These are phyloP conservation scores for Pseudocercospora pini-densiflorae DNA, from an alignment of 2,329 filamentous ascomycete genomes.

Conservation along the genomic window DNA sequence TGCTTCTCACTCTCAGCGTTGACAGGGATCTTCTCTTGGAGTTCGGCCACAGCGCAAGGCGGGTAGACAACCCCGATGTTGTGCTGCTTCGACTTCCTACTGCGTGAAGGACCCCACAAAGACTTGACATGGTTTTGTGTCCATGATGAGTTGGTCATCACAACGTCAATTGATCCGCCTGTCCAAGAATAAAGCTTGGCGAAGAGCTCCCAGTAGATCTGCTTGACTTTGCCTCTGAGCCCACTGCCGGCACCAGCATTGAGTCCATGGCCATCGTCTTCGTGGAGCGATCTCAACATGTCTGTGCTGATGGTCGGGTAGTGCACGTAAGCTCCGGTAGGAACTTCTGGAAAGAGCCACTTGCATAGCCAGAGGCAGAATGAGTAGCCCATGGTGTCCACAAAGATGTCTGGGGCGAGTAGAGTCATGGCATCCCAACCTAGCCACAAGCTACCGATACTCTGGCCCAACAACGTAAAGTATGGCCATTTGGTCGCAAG, in stretches of 20 bases:
- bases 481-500: constrained; percentile 85
- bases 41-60: constrained; percentile 85
- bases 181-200: constrained; percentile 81
- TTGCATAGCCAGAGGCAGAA: constrained; percentile 85
- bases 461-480: constrained; percentile 94
- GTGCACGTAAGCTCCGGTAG: constrained; percentile 93
- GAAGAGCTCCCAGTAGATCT: constrained; percentile 84
- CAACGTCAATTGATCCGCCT: constrained; percentile 82
- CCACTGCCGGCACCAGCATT: constrained; percentile 84
- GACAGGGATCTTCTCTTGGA: constrained; percentile 75
- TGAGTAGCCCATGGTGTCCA: constrained; percentile 98
- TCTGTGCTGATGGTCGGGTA: constrained; percentile 98
- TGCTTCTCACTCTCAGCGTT: constrained; percentile 68
- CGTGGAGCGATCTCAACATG: constrained; percentile 74
- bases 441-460: constrained; percentile 81
- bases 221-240: constrained; percentile 71
- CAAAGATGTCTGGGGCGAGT: constrained; percentile 87
- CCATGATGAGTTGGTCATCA: constrained; percentile 98
- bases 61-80: constrained; percentile 83
- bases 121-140: constrained; percentile 81
- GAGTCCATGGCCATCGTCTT: constrained; percentile 64
- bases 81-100: constrained; percentile 54
- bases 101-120: constrained; percentile 69
- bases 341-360: constrained; percentile 76
- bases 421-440: constrained; percentile 94